Evolutionary conservation across 176 grass and related monocot genomes (phyloP), one percentile per base, ranked within the genome.

Genomic region (Secale cereale): DNA sequence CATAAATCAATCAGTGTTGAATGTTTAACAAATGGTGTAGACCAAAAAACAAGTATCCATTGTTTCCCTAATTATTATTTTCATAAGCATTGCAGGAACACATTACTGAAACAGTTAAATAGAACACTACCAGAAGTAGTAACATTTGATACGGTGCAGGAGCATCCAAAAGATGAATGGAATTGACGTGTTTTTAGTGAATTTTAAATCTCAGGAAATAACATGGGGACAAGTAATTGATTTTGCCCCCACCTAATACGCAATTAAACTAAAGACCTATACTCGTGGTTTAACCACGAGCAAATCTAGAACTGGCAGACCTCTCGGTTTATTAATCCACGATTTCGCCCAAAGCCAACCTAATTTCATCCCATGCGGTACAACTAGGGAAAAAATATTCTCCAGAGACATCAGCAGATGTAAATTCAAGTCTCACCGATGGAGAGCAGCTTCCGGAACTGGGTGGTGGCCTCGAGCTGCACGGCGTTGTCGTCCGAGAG

Each of bases 371-470:
- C 4, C 9, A 6, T 45, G 50, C 50, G 70, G 52, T 71, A 14
- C 13, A 4, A 6, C 10, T 60, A 45, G 14, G 28, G 35, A 50
- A 48, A 61, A 16, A 17, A 61, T 5, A 48, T 25, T 29, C 25
- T 41, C 4, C 2, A 67, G 6, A 36, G 63, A 15, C 7, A 11
- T 26, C 7, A 22, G 4, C 0, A 22, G 29, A 26, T 35, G 48
- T 62, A 68, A 78, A 80, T 52, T 63, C 30, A 32, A 80, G 54
- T 36, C 82, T 87, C 76, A 97, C 94, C 94, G 46, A 97, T 97
- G 7, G 94, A 97, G 25, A 97, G 87, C 86, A 97, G 91, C 82
- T 97, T 94, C 69, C 94, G 65, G 50, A 97, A 97, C 80, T 97
- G 94, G 20, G 89, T 97, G 65, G 94, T 97, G 41, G 89, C 87